Evolutionary conservation across 139 green algal species (phyloP), one percentile per base, ranked within the genome.

Genomic region (Chloropicon primus): DNA sequence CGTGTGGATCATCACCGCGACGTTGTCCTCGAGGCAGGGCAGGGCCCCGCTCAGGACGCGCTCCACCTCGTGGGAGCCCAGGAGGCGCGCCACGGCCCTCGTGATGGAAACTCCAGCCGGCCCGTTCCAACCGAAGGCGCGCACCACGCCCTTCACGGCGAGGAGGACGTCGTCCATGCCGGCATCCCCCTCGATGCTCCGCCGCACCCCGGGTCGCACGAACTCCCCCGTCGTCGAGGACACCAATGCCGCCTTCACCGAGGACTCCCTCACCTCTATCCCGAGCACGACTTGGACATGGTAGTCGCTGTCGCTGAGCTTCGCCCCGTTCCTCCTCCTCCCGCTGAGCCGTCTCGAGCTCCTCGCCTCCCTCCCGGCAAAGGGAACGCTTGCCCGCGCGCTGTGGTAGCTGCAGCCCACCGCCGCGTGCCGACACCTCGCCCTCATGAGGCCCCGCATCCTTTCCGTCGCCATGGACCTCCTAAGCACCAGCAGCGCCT

Each of bases 1-100:
- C 27, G 72, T 81, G 72, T 81, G 78, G 53, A 81, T 81, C 78
- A 81, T 81, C 28, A 74, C 54, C 72, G 27, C 27, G 0, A 81
- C 27, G 2, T 74, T 28, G 25, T 28, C 2, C 1, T 72, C 21
- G 10, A 17, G 17, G 10, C 10, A 62, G 41, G 41, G 41, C 10
- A 62, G 41, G 41, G 41, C 41, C 10, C 41, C 41, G 41, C 41
- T 62, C 41, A 62, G 41, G 10, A 62, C 41, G 10, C 41, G 41
- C 41, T 62, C 41, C 41, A 17, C 41, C 41, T 62, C 10, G 10
- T 5, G 5, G 10, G 28, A 72, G 2, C 78, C 78, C 17, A 77
- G 26, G 28, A 23, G 22, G 2, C 78, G 71, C n/a, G 54, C 22
- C 23, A 78, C 72, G 10, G 26, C 71, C n/a, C 78, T 25, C 26